Base-by-base conservation (phyloP, 495 filamentous ascomycete genomes). In the Pseudevernia furfuracea region DNA sequence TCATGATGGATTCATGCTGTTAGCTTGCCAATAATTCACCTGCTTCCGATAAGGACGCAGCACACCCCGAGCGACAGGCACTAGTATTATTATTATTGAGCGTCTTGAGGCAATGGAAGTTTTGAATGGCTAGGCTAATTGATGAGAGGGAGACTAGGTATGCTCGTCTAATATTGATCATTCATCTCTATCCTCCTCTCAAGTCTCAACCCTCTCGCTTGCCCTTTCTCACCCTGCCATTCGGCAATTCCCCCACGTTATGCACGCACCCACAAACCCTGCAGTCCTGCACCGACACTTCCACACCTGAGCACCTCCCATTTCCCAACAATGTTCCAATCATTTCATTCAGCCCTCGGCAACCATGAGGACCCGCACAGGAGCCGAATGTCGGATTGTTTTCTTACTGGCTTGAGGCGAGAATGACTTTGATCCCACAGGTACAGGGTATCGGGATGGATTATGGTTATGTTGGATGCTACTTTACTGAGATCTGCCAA, bases 181-280 rank as follows among this genome's bases (percentile, higher is more conserved):
- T n/a, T n/a, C n/a, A n/a, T n/a, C n/a, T n/a, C n/a, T n/a, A n/a
- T n/a, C n/a, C n/a, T n/a, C n/a, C n/a, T n/a, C n/a, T n/a, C n/a
- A n/a, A n/a, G n/a, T n/a, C n/a, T n/a, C n/a, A n/a, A n/a, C n/a
- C 21, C 30, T 32, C 17, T 32, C 49, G 49, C 2, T 53, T 53
- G 49, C 25, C 49, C 49, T 53, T 53, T 53, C 28, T 53, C 28
- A 30, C 17, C n/a, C 46, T 49, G 46, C 46, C 46, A 15, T 53
- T 28, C 46, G 25, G 46, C 46, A n/a, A 15, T 53, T 28, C 49
- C 49, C 49, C 49, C 49, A 53, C 49, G 49, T 53, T 53, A 53
- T 53, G 49, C 49, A 53, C 49, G 49, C 49, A 53, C 49, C 25
- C 49, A 49, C 46, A 52, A 52, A 3, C 46, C 46, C 23, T 48